phyloP scores from a whole-genome alignment of 495 filamentous ascomycete genomes.

The Paragyromitra xinjiangensis region DNA sequence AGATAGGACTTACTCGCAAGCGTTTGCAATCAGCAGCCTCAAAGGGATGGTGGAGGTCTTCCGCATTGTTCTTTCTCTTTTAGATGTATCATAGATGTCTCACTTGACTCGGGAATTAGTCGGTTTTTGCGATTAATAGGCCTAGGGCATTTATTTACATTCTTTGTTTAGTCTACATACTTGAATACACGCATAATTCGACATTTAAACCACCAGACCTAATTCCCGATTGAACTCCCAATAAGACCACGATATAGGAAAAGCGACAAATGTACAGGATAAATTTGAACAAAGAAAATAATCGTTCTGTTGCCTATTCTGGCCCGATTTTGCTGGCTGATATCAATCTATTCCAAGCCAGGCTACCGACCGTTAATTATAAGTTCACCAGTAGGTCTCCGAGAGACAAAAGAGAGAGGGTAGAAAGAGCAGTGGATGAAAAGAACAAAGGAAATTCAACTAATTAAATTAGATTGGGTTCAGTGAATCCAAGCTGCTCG shows the following conservation, averaged over 20 bases:
- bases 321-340: background rate
- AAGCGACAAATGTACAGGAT: slow-evolving; percentile 10
- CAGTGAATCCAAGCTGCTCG: slow-evolving; percentile 43
- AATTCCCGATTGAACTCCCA: slow-evolving; percentile 26
- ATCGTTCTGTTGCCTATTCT: background rate
- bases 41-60: background rate
- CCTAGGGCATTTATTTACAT: slow-evolving; percentile 29
- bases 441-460: slow-evolving; percentile 4
- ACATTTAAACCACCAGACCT: slow-evolving; percentile 12
- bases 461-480: slow-evolving; percentile 23
- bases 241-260: background rate
- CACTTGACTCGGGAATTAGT: background rate
- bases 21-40: background rate
- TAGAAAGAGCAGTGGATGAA: background rate
- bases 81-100: background rate
- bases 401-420: slow-evolving; percentile 13
- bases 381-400: background rate
- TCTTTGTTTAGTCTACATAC: slow-evolving; percentile 10
- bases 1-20: background rate
- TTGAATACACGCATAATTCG: slow-evolving; percentile 31
- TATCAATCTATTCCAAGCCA: slow-evolving; percentile 6
- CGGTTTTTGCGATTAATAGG: background rate
- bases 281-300: slow-evolving; percentile 18
- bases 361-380: slow-evolving; percentile 18
- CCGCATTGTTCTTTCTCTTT: background rate